A percentile compares a stretch with the other conserved stretches of the same genome.
Conservation (phyloP, 2,329 filamentous ascomycete genomes). For the Monilinia aucupariae region DNA sequence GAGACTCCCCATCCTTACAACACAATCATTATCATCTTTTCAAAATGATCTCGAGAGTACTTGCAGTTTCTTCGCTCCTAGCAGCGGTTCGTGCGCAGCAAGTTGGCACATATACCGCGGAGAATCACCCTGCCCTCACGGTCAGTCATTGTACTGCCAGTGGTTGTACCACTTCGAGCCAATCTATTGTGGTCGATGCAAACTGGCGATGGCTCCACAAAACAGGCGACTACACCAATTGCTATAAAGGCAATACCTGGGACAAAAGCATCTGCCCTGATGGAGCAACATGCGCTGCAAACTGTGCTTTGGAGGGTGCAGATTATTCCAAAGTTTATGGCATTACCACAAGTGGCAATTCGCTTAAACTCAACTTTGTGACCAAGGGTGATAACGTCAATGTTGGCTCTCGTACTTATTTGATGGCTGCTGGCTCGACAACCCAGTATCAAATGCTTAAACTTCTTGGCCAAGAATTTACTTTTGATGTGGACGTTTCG, state of each 20-base stretch:
- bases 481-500: conserved; percentile 68
- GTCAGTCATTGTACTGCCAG: conserved; percentile 46
- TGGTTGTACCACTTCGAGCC: conserved; percentile 45
- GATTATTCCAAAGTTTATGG: conserved; percentile 50
- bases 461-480: conserved; percentile 63
- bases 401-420: conserved; percentile 55
- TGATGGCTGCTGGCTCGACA: conserved; percentile 51
- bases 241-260: conserved; percentile 43
- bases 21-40: conserved; percentile 16
- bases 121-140: conserved; percentile 48
- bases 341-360: conserved; percentile 48
- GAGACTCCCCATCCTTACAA: not conserved
- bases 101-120: conserved; percentile 43
- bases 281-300: conserved; percentile 42
- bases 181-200: conserved; percentile 48
- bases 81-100: conserved; percentile 44
- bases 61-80: conserved; percentile 42
- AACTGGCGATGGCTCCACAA: conserved; percentile 57
- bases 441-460: conserved; percentile 61
- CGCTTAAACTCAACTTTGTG: conserved; percentile 53
- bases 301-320: conserved; percentile 51
- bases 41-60: conserved; percentile 33
- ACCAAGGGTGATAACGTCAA: conserved; percentile 44
- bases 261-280: conserved; percentile 41
- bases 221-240: conserved; percentile 39